phyloP scores from a whole-genome alignment of 352 stramenopile genomes.

The Phytophthora quininea region DNA sequence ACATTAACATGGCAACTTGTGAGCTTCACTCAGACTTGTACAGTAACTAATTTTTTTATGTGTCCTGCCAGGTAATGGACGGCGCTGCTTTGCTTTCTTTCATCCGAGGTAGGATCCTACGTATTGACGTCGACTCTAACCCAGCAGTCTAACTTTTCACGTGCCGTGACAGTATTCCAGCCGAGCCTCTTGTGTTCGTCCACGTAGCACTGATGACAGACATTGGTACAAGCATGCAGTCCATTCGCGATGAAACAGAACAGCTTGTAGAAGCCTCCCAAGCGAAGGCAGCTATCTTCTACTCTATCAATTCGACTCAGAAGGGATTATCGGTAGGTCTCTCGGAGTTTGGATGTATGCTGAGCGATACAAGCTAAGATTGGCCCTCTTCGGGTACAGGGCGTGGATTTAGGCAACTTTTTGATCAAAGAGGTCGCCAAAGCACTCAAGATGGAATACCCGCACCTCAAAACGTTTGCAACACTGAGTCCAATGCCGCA shows the following conservation, averaged over 20 bases:
- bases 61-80: slow-evolving; percentile 44
- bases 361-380: neutral
- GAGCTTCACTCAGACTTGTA: neutral
- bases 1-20: slow-evolving; percentile 9
- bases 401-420: slow-evolving; percentile 95
- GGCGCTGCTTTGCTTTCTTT: slow-evolving; percentile 95
- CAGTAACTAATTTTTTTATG: neutral
- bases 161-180: slow-evolving; percentile 56
- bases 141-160: slow-evolving; percentile 3
- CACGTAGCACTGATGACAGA: slow-evolving; percentile 93
- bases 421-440: slow-evolving; percentile 96
- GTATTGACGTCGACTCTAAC: neutral
- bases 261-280: slow-evolving; percentile 62
- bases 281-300: slow-evolving; percentile 92
- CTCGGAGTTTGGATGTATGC: neutral
- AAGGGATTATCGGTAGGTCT: slow-evolving; percentile 77
- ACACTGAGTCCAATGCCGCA: slow-evolving; percentile 95
- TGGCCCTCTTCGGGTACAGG: slow-evolving; percentile 44
- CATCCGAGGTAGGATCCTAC: slow-evolving; percentile 76
- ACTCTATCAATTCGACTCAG: slow-evolving; percentile 96
- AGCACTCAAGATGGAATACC: slow-evolving; percentile 67
- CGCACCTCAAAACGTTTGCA: slow-evolving; percentile 88
- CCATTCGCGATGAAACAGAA: slow-evolving; percentile 86
- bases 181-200: slow-evolving; percentile 95
- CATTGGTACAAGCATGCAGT: slow-evolving; percentile 91